Percentiles rank a stretch among this genome's conserved stretches.
Conservation (phyloP, 2,329 filamentous ascomycete genomes). For the Exophiala sp. region DNA sequence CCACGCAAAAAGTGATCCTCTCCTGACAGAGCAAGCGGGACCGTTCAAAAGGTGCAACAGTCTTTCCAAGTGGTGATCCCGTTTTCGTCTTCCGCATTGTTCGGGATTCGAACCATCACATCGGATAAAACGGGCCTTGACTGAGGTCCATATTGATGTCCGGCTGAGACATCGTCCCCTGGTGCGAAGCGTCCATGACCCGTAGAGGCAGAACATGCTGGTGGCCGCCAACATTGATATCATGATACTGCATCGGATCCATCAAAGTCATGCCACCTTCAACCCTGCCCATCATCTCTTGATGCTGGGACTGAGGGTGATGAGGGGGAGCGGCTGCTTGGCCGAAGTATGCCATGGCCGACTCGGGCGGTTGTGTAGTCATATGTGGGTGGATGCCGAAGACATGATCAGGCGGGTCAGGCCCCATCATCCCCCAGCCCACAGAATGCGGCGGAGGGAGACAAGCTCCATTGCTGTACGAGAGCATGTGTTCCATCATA, state of each 20-base stretch:
- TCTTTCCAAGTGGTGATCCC: too few species aligned
- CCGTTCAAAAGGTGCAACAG: too few species aligned
- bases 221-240: neutral
- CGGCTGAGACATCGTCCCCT: constrained; percentile 1
- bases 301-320: neutral
- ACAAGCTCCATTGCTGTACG: constrained; percentile 1
- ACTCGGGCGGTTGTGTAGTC: constrained; percentile 1
- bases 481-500: constrained; percentile 8
- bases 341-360: constrained; percentile 9
- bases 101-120: neutral
- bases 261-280: constrained; percentile 10
- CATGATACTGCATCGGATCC: constrained; percentile 13
- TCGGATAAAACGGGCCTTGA: neutral
- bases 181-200: neutral
- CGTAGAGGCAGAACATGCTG: constrained; percentile 10
- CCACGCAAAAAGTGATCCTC: too few species aligned
- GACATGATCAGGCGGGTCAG: constrained; percentile 13
- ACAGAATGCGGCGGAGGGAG: neutral
- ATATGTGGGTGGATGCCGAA: constrained; percentile 12
- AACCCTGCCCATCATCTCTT: constrained; percentile 6
- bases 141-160: constrained; percentile 15
- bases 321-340: neutral
- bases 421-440: constrained; percentile 17
- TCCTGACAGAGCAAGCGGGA: too few species aligned
- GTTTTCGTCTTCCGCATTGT: neutral